Percentiles rank a stretch among this genome's conserved stretches.
Conservation (phyloP, 2,329 filamentous ascomycete species). For the Mariannaea elegans region DNA sequence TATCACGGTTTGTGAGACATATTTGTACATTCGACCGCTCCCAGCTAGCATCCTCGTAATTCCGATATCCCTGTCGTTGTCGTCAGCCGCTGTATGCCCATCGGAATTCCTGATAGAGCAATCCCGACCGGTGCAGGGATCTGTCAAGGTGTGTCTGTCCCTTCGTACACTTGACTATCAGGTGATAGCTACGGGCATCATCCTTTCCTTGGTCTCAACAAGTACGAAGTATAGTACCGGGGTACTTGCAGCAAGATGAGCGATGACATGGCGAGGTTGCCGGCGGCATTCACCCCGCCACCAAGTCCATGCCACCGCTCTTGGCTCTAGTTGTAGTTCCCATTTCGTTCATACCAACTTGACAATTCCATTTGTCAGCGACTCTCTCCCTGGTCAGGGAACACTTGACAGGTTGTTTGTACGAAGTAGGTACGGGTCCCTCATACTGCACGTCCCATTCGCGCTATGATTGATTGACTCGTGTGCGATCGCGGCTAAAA, state of each 20-base stretch:
- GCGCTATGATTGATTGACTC: slow-evolving; percentile 24
- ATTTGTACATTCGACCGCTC: slow-evolving; percentile 3
- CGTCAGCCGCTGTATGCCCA: slow-evolving; percentile 28
- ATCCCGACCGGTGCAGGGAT: slow-evolving; percentile 38
- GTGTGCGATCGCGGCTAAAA: slow-evolving; percentile 15
- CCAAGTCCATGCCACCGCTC: slow-evolving; percentile 16
- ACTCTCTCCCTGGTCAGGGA: slow-evolving; percentile 6
- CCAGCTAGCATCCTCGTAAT: slow-evolving; percentile 19
- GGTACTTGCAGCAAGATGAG: slow-evolving; percentile 23
- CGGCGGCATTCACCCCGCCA: slow-evolving; percentile 37
- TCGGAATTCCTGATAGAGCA: slow-evolving; percentile 40
- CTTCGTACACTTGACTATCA: slow-evolving; percentile 28
- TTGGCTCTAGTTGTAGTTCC: slow-evolving; percentile 31
- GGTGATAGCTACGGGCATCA: slow-evolving; percentile 35
- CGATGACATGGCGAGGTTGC: slow-evolving; percentile 30
- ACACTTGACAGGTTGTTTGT: slow-evolving; percentile 6
- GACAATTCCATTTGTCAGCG: slow-evolving; percentile 38
- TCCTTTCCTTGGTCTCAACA: slow-evolving; percentile 27
- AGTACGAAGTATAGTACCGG: slow-evolving; percentile 5
- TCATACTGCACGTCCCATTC: background rate
- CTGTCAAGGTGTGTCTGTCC: slow-evolving; percentile 31
- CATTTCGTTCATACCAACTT: slow-evolving; percentile 31
- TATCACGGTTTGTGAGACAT: too few relatives aligned
- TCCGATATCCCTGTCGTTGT: slow-evolving; percentile 27
- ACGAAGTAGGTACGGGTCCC: background rate